Conservation (phyloP, 1,284 basidiomycete species). For the Rhizoctonia solani region DNA sequence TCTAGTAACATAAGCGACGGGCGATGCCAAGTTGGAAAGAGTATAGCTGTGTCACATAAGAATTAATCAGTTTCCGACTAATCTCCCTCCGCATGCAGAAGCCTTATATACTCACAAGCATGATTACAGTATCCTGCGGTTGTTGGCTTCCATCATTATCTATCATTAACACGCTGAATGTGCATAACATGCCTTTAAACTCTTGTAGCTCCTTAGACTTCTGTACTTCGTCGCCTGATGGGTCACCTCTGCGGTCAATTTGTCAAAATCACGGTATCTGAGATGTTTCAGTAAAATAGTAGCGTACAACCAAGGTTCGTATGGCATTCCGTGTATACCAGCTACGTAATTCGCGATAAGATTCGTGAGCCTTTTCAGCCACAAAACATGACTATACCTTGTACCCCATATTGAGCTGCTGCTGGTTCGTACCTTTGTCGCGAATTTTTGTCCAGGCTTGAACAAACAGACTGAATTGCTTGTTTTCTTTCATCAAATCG, state of each 20-base stretch:
- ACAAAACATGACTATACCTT: too few species aligned
- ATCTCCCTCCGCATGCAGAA: not conserved
- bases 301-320: conserved; percentile 33
- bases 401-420: too few species aligned
- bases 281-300: not conserved
- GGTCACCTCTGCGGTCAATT: not conserved
- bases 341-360: too few species aligned
- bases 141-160: too few species aligned
- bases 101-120: not conserved
- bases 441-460: too few species aligned
- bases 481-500: too few species aligned
- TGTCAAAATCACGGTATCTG: not conserved
- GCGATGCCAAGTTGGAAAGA: conserved; percentile 36
- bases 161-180: not conserved
- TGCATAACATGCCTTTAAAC: not conserved
- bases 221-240: not conserved
- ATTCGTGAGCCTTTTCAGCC: too few species aligned
- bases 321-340: conserved; percentile 36
- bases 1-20: conserved; percentile 30
- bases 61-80: not conserved
- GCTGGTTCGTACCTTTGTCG: too few species aligned
- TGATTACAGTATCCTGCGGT: conserved; percentile 28
- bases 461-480: too few species aligned
- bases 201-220: not conserved
- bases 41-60: conserved; percentile 6